Evolutionary conservation across 139 green algal species (phyloP).

Genomic region (Tetraselmis chui): DNA sequence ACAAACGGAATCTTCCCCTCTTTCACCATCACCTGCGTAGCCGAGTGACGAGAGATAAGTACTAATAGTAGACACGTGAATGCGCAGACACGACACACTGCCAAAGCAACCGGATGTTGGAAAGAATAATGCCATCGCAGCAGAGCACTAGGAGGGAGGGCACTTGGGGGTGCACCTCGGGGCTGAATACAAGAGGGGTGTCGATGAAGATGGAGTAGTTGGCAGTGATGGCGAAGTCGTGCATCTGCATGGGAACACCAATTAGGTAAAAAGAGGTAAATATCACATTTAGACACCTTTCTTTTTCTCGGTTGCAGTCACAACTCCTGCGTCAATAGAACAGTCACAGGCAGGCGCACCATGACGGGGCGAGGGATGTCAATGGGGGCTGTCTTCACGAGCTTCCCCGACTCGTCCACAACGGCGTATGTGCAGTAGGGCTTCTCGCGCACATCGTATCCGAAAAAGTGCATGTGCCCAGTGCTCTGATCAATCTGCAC

Average conservation of each 20-base stretch:
- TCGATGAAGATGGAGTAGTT: conserved; percentile 65
- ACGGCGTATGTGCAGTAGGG: conserved; percentile 15
- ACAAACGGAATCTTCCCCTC: conserved; percentile 45
- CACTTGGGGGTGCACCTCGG: conserved; percentile 27
- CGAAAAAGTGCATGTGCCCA: conserved; percentile 16
- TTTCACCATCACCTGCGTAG: conserved; percentile 54
- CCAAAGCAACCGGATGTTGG: no score
- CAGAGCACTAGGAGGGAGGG: no score
- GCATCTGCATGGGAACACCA: conserved; percentile 68
- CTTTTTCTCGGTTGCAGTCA: no score
- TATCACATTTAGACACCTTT: no score
- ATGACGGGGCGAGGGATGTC: conserved; percentile 4
- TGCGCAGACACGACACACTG: no score
- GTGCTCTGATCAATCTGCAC: not conserved
- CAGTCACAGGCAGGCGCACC: no score
- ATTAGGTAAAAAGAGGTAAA: no score
- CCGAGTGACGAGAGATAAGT: not conserved
- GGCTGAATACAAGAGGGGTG: conserved; percentile 55
- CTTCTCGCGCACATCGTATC: conserved; percentile 37
- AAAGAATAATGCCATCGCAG: no score
- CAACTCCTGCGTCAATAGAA: no score
- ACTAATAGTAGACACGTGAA: no score
- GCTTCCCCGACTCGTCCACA: conserved; percentile 1
- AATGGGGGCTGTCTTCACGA: conserved; percentile 9
- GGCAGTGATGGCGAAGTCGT: conserved; percentile 71